Evolutionary conservation across 345 rosid genomes (phyloP).

Genomic region (Arabis hirsuta): DNA sequence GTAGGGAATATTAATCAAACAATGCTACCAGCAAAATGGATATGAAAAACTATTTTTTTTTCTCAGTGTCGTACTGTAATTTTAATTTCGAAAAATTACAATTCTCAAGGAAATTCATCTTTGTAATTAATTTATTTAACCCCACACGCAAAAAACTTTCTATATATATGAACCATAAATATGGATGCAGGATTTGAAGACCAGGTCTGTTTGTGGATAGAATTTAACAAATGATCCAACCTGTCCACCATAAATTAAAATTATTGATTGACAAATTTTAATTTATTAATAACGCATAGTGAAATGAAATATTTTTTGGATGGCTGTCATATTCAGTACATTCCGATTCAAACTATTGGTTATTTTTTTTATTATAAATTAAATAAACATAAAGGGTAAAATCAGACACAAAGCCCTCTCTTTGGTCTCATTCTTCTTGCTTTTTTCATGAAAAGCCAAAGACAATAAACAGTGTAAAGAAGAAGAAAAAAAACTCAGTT

Average conservation of each 20-base stretch:
- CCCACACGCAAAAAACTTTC: conserved; percentile 44
- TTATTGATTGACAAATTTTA: not conserved
- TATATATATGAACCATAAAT: conserved; percentile 42
- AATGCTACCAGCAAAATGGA: conserved; percentile 9
- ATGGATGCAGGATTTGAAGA: conserved; percentile 42
- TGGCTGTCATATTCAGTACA: conserved; percentile 52
- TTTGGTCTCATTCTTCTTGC: conserved; percentile 45
- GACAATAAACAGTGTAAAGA: conserved; percentile 39
- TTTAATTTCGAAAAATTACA: not conserved
- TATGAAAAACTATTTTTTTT: not conserved
- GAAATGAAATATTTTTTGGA: not conserved
- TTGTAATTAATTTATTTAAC: conserved; percentile 39
- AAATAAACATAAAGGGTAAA: conserved; percentile 38
- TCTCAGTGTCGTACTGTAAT: not conserved
- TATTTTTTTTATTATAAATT: conserved; percentile 17
- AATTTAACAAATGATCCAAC: conserved; percentile 45
- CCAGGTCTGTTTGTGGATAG: conserved; percentile 40
- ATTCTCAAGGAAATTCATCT: conserved; percentile 14
- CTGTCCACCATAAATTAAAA: conserved; percentile 42
- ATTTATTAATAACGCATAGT: not conserved
- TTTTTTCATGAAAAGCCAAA: conserved; percentile 47
- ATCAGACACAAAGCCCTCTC: conserved; percentile 41
- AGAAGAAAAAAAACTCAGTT: not conserved
- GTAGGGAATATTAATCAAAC: not conserved
- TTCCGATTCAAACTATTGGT: conserved; percentile 48